Conservation (phyloP, 2,329 filamentous ascomycete species). For the Gnomoniopsis sp. region DNA sequence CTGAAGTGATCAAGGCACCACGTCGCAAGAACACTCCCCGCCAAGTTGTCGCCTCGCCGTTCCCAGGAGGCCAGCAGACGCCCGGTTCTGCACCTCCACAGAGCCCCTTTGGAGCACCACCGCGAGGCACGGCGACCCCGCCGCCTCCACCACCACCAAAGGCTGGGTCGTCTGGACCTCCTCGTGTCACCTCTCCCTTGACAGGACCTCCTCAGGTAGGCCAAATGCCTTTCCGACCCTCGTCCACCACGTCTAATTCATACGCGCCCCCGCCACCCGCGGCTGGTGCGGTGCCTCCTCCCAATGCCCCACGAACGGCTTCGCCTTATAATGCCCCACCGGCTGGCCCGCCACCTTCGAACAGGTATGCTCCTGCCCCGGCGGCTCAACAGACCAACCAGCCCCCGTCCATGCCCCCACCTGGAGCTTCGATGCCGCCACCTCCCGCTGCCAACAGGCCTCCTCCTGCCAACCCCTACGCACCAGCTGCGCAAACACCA, state of each 20-base stretch:
- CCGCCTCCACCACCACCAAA: constrained; percentile 85
- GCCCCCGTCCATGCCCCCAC: constrained; percentile 27
- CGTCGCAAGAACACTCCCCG: constrained; percentile 73
- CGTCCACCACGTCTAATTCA: constrained; percentile 56
- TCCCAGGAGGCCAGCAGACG: constrained; percentile 61
- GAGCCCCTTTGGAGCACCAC: constrained; percentile 50
- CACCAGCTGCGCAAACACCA: constrained; percentile 34
- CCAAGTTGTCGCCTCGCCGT: constrained; percentile 70
- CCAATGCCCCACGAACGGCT: constrained; percentile 67
- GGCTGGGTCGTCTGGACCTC: constrained; percentile 59
- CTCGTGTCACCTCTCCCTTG: constrained; percentile 71
- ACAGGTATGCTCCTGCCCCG: constrained; percentile 71
- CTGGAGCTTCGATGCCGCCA: constrained; percentile 34
- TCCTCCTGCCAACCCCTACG: constrained; percentile 44
- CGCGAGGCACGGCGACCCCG: constrained; percentile 64
- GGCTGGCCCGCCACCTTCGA: constrained; percentile 63
- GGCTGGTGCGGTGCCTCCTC: constrained; percentile 34
- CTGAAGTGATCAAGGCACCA: constrained; percentile 75
- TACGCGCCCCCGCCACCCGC: constrained; percentile 60
- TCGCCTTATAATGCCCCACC: constrained; percentile 87
- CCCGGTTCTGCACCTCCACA: constrained; percentile 41
- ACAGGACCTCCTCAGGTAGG: constrained; percentile 50
- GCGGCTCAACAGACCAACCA: constrained; percentile 51
- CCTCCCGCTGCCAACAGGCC: constrained; percentile 41
- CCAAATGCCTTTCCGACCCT: constrained; percentile 43